Evolutionary conservation across 805 yeast genomes (phyloP).

Genomic region (Hanseniaspora vineae): DNA sequence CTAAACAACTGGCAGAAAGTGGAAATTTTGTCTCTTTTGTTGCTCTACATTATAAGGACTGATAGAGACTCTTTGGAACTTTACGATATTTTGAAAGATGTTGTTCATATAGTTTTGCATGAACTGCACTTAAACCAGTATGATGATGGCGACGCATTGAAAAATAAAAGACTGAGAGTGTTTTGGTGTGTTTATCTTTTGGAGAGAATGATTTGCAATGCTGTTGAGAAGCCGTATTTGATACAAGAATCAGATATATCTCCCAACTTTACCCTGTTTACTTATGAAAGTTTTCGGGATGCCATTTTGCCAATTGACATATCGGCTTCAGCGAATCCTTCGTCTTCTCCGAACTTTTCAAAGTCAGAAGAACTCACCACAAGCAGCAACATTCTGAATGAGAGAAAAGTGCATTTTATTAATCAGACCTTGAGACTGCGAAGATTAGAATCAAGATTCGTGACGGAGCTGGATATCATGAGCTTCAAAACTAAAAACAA

Average conservation of each 20-base stretch:
- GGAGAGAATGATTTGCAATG: constrained; percentile 48
- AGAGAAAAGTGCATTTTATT: constrained; percentile 29
- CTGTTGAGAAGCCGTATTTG: constrained; percentile 46
- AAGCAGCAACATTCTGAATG: constrained; percentile 4
- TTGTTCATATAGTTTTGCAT: constrained; percentile 32
- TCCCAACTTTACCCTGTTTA: constrained; percentile 35
- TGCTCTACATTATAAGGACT: constrained; percentile 44
- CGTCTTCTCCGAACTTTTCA: background rate
- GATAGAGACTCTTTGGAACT: constrained; percentile 46
- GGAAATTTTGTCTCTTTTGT: constrained; percentile 39
- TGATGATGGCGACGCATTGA: constrained; percentile 13
- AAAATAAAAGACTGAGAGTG: constrained; percentile 34
- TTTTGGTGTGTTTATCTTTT: constrained; percentile 56
- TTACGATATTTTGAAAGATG: constrained; percentile 40
- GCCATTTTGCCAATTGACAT: constrained; percentile 5
- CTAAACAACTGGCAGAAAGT: constrained; percentile 33
- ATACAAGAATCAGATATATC: constrained; percentile 36
- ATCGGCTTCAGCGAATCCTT: background rate
- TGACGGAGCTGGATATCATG: constrained; percentile 31
- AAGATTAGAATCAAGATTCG: constrained; percentile 46
- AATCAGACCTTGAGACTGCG: constrained; percentile 45
- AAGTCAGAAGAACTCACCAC: constrained; percentile 5
- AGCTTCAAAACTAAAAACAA: constrained; percentile 23
- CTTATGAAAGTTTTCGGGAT: constrained; percentile 24
- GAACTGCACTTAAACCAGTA: constrained; percentile 17